These are phyloP conservation scores for Aureobasidium melanogenum DNA, from an alignment of 2,329 filamentous ascomycete species.

Conservation along the genomic window DNA sequence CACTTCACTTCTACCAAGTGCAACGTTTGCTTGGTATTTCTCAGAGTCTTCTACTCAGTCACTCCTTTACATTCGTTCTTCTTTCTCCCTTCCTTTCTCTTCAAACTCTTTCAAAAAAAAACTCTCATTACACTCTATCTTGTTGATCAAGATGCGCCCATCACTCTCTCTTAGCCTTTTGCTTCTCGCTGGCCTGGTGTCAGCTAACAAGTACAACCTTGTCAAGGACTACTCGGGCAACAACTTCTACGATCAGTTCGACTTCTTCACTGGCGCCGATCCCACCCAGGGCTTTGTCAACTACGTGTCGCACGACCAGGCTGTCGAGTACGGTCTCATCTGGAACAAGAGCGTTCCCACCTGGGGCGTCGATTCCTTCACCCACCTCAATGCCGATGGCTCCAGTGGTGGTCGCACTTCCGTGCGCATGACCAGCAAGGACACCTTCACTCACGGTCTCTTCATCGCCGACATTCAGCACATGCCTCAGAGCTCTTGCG, in stretches of 20 bases:
- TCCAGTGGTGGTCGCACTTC: constrained; percentile 28
- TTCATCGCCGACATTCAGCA: constrained; percentile 42
- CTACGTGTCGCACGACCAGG: constrained; percentile 53
- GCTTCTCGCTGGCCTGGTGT: constrained; percentile 10
- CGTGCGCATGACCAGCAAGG: constrained; percentile 37
- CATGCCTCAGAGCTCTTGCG: constrained; percentile 40
- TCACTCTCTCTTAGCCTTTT: constrained; percentile 7
- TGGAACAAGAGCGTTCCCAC: constrained; percentile 4
- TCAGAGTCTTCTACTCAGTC: neutral
- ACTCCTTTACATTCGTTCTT: neutral
- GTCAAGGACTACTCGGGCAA: constrained; percentile 38
- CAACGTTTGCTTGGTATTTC: neutral
- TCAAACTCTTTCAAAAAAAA: neutral
- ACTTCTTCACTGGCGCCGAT: constrained; percentile 47
- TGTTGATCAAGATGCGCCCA: constrained; percentile 12
- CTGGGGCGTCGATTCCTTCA: constrained; percentile 16
- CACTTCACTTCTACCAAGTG: constrained; percentile 1
- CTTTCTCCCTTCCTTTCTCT: neutral
- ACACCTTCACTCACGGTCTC: constrained; percentile 37
- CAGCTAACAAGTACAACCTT: constrained; percentile 24
- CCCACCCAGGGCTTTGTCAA: constrained; percentile 68
- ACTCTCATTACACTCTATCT: neutral
- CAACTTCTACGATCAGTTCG: constrained; percentile 45
- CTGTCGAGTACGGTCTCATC: constrained; percentile 27
- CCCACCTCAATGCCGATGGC: constrained; percentile 1